Evolutionary conservation across 805 yeast genomes (phyloP), one percentile per base, ranked within the genome.

Genomic region (Candida chauliodis): DNA sequence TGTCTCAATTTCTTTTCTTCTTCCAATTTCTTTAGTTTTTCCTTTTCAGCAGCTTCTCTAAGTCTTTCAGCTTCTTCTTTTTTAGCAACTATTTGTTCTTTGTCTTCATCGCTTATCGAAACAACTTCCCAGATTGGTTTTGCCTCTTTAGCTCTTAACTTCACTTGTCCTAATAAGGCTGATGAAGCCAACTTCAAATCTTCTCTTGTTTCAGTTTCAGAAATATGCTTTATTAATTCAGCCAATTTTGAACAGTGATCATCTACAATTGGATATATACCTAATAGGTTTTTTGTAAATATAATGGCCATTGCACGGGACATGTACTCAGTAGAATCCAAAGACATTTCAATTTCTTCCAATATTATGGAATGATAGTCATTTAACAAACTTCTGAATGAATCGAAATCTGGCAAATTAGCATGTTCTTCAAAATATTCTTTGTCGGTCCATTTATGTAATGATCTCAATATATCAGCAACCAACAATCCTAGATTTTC

Each of bases 401-500:
- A 58, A 10, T 62, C 65, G 46, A 56, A 63, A 2, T 50, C 36
- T 6, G 49, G 21, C 8, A 30, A 14, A 43, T 58, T 28, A 5
- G 48, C 56, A 40, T 34, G 28, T 50, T 59, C 19, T 46, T 30
- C 36, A 48, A 66, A 76, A 1, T 37, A 32, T 0, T 49, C 58
- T 9, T 59, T 58, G 8, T 55, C 45, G 1, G 54, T 53, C 69
- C 84, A 76, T 45, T 50, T 42, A 39, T 75, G 73, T 30, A 81
- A 62, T 16, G 58, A 59, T 5, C 55, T 60, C 30, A 87, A 60
- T 1, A 84, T 44, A 17, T 76, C 79, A 18, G 76, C 66, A 48
- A 78, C 75, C 48, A 90, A 89, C 9, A 86, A 58, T 3, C 95
- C 95, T 26, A 89, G 56, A 52, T 85, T 84, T 49, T 89, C 95